phyloP scores from a whole-genome alignment of 192 early-diverging fungal species.

The Gonapodya sp. region DNA sequence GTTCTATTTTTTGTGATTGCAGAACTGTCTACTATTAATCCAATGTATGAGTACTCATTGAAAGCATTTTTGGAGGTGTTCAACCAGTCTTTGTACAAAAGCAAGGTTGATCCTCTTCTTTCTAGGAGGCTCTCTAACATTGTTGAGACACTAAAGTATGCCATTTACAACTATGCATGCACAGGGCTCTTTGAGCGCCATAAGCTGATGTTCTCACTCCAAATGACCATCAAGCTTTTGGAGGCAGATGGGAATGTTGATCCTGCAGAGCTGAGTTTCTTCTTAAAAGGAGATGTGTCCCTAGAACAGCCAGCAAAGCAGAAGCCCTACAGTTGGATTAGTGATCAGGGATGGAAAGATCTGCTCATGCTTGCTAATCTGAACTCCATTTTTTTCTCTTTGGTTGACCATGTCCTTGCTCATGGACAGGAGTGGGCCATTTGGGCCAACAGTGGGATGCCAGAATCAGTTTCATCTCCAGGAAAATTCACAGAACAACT shows the following conservation, averaged over 20 bases:
- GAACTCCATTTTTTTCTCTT: slow-evolving; percentile 46
- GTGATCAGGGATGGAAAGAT: slow-evolving; percentile 56
- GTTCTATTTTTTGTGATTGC: slow-evolving; percentile 61
- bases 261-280: slow-evolving; percentile 51
- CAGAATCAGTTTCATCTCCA: slow-evolving; percentile 50
- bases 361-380: slow-evolving; percentile 48
- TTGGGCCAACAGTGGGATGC: slow-evolving; percentile 52
- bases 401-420: slow-evolving; percentile 54
- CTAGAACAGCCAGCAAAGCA: slow-evolving; percentile 51
- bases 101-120: slow-evolving; percentile 50
- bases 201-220: slow-evolving; percentile 47
- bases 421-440: slow-evolving; percentile 53
- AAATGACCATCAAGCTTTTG: slow-evolving; percentile 52
- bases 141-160: slow-evolving; percentile 52
- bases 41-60: slow-evolving; percentile 55
- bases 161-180: slow-evolving; percentile 43
- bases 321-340: slow-evolving; percentile 60
- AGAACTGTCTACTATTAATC: slow-evolving; percentile 56
- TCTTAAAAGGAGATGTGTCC: slow-evolving; percentile 54
- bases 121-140: slow-evolving; percentile 55
- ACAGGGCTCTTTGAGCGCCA: slow-evolving; percentile 55
- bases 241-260: slow-evolving; percentile 37
- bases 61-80: slow-evolving; percentile 58
- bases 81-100: slow-evolving; percentile 54
- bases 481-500: slow-evolving; percentile 46